Percentiles rank a stretch among this genome's conserved stretches.
Conservation (phyloP, 2,329 filamentous ascomycete species). For the Arthroderma uncinatum region DNA sequence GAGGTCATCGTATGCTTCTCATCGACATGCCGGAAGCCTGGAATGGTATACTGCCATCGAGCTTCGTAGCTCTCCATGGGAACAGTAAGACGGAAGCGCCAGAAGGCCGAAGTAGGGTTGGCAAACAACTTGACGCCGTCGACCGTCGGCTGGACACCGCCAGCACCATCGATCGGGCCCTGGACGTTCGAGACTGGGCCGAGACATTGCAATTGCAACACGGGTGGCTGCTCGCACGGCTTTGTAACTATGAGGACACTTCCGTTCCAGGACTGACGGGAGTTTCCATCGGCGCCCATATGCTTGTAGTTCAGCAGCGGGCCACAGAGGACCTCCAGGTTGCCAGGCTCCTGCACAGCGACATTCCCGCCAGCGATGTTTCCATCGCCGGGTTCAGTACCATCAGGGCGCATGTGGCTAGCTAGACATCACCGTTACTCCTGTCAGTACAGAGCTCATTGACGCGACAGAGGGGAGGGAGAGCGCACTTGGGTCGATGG, state of each 20-base stretch:
- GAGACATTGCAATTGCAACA: constrained; percentile 41
- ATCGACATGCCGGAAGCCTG: constrained; percentile 51
- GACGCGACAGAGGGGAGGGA: neutral
- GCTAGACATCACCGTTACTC: neutral
- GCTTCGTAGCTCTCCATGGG: constrained; percentile 62
- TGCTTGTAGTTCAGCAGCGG: constrained; percentile 41
- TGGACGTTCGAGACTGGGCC: constrained; percentile 21
- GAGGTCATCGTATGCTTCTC: constrained; percentile 44
- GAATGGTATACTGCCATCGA: constrained; percentile 67
- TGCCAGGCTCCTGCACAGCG: neutral
- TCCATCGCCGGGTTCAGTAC: neutral
- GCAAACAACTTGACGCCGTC: constrained; percentile 49
- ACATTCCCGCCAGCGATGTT: neutral
- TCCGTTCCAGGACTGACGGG: constrained; percentile 55
- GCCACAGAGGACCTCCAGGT: constrained; percentile 33
- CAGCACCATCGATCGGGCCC: constrained; percentile 13
- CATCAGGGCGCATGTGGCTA: neutral
- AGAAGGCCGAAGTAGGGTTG: constrained; percentile 48
- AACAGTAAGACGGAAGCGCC: constrained; percentile 47
- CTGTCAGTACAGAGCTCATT: neutral
- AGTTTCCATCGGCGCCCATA: constrained; percentile 29
- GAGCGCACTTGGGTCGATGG: neutral
- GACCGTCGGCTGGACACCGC: constrained; percentile 21
- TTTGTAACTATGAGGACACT: constrained; percentile 74
- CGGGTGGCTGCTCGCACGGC: constrained; percentile 53